These are phyloP conservation scores for Penicillium turbatum DNA, from an alignment of 495 filamentous ascomycete species.

Conservation along the genomic window DNA sequence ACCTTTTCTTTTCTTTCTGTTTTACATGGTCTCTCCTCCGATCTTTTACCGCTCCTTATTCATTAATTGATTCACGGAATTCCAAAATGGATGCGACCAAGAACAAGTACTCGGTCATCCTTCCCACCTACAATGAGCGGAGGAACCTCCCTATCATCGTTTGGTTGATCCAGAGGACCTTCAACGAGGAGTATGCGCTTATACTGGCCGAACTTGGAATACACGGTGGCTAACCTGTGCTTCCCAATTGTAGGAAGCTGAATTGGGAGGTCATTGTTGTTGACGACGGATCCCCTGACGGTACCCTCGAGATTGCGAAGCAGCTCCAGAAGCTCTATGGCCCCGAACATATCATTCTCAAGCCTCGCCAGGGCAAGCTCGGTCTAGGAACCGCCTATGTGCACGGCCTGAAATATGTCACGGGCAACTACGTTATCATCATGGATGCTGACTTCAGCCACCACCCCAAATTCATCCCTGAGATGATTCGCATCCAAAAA, in stretches of 20 bases:
- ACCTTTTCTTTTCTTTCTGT: slow-evolving; percentile 17
- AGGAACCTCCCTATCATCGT: slow-evolving; percentile 92
- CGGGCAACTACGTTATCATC: slow-evolving; percentile 94
- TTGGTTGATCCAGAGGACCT: slow-evolving; percentile 88
- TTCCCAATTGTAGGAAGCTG: slow-evolving; percentile 58
- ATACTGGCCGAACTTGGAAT: not conserved
- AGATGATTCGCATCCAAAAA: slow-evolving; percentile 76
- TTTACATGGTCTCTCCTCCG: slow-evolving; percentile 2
- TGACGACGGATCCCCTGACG: slow-evolving; percentile 96
- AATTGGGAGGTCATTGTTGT: slow-evolving; percentile 97
- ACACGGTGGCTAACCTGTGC: not conserved
- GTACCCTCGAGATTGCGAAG: slow-evolving; percentile 81
- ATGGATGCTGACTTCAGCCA: slow-evolving; percentile 99
- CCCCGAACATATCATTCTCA: slow-evolving; percentile 69
- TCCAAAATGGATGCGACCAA: slow-evolving; percentile 41
- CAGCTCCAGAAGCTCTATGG: slow-evolving; percentile 84
- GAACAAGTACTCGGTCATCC: slow-evolving; percentile 92
- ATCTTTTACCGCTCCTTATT: slow-evolving; percentile 6
- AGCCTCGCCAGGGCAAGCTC: slow-evolving; percentile 86
- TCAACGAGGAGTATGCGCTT: slow-evolving; percentile 60
- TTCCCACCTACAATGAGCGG: slow-evolving; percentile 98
- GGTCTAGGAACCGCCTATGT: slow-evolving; percentile 96
- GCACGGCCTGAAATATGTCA: slow-evolving; percentile 81
- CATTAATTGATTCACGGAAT: slow-evolving; percentile 5
- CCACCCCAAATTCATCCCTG: slow-evolving; percentile 92